Base-by-base conservation (phyloP, 768 basidiomycete genomes). In the Ramaria sp. region DNA sequence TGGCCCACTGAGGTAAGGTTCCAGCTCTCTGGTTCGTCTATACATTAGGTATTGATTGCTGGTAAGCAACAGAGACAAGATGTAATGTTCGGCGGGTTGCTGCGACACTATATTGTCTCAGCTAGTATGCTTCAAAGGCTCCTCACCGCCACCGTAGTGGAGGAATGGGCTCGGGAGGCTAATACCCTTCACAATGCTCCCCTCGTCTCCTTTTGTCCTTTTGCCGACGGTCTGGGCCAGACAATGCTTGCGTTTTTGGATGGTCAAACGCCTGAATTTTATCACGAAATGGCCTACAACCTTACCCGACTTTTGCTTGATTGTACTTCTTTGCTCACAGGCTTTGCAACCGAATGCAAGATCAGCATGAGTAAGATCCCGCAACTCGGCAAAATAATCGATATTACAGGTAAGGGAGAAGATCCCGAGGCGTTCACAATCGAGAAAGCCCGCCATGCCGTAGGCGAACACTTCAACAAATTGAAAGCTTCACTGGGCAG, bases 101-200 rank as follows among this genome's bases (percentile, higher is more conserved):
- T 97, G 7, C 59, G 76, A 4, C 83, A 89, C 64, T 92, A 96
- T 60, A 70, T 92, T 62, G 78, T 83, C 47, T 94, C 95, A 1
- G 78, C 84, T 5, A 93, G 90, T 63, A 94, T 94, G 78, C 76
- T 97, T 15, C 94, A 96, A 64, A 87, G 87, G 59, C 82, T 92
- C 64, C 68, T 98, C 41, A 72, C 85, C n/a, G 85, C 90, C 16
- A 78, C 88, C 48, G 76, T 98, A 56, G 71, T 92, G 0, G 90
- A 95, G 66, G 91, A 97, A 71, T 97, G 94, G 96, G 89, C 93
- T 4, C 70, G 70, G 8, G 73, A 77, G 42, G 24, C 52, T 20
- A 34, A 56, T 30, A 16, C 34, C 15, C 12, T 56, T 62, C 1
- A 59, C 62, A 22, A 53, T 4, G 36, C 15, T n/a, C 68, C 76